These are phyloP conservation scores for Melampsora medusae DNA, from an alignment of 1,284 basidiomycete species.

Conservation along the genomic window DNA sequence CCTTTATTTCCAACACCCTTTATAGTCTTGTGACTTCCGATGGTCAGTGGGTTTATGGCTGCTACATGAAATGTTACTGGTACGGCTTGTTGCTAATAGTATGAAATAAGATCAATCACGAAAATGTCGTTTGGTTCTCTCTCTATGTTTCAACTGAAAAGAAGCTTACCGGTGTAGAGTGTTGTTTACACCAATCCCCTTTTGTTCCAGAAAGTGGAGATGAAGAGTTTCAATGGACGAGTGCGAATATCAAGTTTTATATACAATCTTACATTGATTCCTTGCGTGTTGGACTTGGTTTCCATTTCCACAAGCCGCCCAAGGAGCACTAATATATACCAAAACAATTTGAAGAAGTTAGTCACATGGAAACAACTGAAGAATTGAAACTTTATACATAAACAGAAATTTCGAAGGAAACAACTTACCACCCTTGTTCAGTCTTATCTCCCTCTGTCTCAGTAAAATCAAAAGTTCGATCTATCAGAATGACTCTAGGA, in stretches of 20 bases:
- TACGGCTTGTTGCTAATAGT: not conserved
- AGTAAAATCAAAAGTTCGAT: slow-evolving; percentile 1
- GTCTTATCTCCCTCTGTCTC: not conserved
- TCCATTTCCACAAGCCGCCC: not conserved
- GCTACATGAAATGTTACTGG: not conserved
- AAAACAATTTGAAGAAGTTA: not conserved
- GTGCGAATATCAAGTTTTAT: too few relatives aligned
- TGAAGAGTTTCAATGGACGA: too few relatives aligned
- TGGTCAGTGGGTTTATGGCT: not conserved
- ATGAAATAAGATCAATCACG: not conserved
- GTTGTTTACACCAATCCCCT: too few relatives aligned
- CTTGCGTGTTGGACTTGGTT: slow-evolving; percentile 10
- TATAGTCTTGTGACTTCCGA: not conserved
- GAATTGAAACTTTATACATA: too few relatives aligned
- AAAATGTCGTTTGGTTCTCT: too few relatives aligned
- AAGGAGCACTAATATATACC: not conserved
- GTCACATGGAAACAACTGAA: not conserved
- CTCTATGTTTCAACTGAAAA: too few relatives aligned
- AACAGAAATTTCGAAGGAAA: not conserved
- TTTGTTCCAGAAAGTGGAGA: too few relatives aligned
- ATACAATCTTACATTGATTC: not conserved
- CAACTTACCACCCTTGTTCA: not conserved
- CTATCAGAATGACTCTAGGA: slow-evolving; percentile 1
- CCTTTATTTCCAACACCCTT: not conserved
- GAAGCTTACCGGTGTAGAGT: too few relatives aligned